Evolutionary conservation across 768 basidiomycete species (phyloP).

Genomic region (Leucocoprinus sp.): DNA sequence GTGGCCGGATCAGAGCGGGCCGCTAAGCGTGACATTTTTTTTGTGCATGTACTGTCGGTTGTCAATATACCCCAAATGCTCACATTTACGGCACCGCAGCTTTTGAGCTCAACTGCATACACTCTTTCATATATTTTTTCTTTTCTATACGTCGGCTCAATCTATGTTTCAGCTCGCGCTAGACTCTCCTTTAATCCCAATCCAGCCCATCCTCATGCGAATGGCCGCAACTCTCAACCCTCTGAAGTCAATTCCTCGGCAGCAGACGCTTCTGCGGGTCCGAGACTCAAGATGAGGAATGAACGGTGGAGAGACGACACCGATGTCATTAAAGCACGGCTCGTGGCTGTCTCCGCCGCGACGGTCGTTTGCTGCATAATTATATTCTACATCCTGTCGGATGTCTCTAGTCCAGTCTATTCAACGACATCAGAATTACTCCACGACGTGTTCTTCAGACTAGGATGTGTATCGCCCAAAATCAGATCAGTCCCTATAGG

Average conservation of each 20-base stretch:
- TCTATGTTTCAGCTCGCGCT: background rate
- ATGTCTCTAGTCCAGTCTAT: background rate
- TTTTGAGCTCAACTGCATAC: background rate
- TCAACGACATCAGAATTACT: background rate
- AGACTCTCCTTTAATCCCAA: background rate
- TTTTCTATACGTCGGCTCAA: background rate
- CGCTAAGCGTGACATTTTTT: no score
- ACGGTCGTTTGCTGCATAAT: slow-evolving; percentile 49
- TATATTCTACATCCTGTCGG: slow-evolving; percentile 38
- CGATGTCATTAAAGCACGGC: slow-evolving; percentile 71
- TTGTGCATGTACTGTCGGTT: no score
- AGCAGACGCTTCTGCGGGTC: slow-evolving; percentile 17
- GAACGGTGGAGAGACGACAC: slow-evolving; percentile 77
- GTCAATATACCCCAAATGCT: background rate
- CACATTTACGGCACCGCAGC: background rate
- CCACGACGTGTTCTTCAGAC: slow-evolving; percentile 10
- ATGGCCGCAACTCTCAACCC: background rate
- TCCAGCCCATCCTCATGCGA: background rate
- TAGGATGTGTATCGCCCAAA: slow-evolving; percentile 1
- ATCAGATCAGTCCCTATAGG: background rate
- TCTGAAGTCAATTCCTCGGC: background rate
- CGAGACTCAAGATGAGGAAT: slow-evolving; percentile 19
- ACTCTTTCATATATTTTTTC: background rate
- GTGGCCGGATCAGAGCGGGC: no score
- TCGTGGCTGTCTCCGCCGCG: slow-evolving; percentile 58